Base-by-base conservation (phyloP, 176 grass and related monocot species). In the Avena eriantha region DNA sequence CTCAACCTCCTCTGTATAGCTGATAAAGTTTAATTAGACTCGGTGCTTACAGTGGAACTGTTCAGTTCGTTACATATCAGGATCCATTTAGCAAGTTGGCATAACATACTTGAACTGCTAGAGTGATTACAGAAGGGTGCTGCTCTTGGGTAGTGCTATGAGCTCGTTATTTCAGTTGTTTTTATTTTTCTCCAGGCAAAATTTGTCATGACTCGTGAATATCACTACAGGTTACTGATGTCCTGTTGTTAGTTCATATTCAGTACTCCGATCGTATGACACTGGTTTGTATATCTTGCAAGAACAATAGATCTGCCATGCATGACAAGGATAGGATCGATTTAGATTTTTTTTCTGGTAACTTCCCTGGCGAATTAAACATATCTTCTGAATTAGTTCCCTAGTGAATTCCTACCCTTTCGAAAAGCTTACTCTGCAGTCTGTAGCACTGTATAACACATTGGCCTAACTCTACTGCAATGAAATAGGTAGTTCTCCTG, bases 311-410 rank as follows among this genome's bases (percentile, higher is more conserved):
- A 49, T 23, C 49, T 83, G 26, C 0, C 39, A 39, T 71, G 14
- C 43, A 33, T 73, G 55, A 13, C n/a, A 19, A 8, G 26, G 39
- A 53, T 5, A 45, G 1, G 4, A 21, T n/a, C 55, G 69, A 10
- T 64, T 47, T 86, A 29, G 49, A 23, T 64, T 73, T 60, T 64
- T 64, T 73, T 46, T 77, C 10, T 66, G n/a, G 15, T 26, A 67
- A 49, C 14, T 63, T 87, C 34, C 49, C 17, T 26, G n/a, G 7
- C 1, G 2, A 67, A 67, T 8, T 35, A 18, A 67, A 35, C 23
- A 33, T 67, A 67, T 67, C 7, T 67, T 67, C 64, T 67, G 64
- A 67, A 34, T 34, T 18, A 67, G 64, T 67, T 67, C 29, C 29
- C 29, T 5, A 56, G 54, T 21, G 18, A 56, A 21, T 56, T 56